Base-by-base conservation (phyloP, 805 yeast genomes). In the Yamadazyma tumulicola region DNA sequence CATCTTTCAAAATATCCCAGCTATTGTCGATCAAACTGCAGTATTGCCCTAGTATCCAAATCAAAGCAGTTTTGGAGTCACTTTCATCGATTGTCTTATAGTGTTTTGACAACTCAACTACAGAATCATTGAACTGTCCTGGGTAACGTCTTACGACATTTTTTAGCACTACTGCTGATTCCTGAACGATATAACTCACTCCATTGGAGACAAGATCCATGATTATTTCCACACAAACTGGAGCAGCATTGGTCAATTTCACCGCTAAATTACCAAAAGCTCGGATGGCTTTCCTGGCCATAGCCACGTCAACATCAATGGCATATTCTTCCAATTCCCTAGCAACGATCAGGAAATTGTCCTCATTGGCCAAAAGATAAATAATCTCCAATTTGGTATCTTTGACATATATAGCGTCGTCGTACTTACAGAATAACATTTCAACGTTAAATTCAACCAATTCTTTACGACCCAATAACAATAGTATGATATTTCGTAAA, bases 181-280 rank as follows among this genome's bases (percentile, higher is more conserved):
- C 97, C 51, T 89, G 94, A 3, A 84, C 79, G 26, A 87, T 74
- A 48, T 84, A 81, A 7, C 85, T 75, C 2, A 82, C 75, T 0
- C 81, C 84, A 41, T 79, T 79, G 4, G 79, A 64, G 1, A 81
- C 58, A 35, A 87, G 67, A 19, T 73, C 79, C 23, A 75, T 48
- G 6, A 89, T 56, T 1, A 78, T 74, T 5, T 72, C 71, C 3
- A 85, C 81, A 55, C 95, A 85, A 16, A 67, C 67, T 4, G 67
- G 61, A 0, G 89, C 79, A 0, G 85, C 77, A 6, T 56, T 55
- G 17, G 77, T 78, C 11, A 87, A 59, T 50, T 85, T 86, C 18
- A 88, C 78, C 0, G 96, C 95, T 14, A 91, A 63, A 50, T 88
- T 85, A 2, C 97, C 97, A 42, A 91, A 78, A 0, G 96, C 95